Evolutionary conservation across 495 filamentous ascomycete species (phyloP).

Genomic region (Talaromyces nanjingensis): DNA sequence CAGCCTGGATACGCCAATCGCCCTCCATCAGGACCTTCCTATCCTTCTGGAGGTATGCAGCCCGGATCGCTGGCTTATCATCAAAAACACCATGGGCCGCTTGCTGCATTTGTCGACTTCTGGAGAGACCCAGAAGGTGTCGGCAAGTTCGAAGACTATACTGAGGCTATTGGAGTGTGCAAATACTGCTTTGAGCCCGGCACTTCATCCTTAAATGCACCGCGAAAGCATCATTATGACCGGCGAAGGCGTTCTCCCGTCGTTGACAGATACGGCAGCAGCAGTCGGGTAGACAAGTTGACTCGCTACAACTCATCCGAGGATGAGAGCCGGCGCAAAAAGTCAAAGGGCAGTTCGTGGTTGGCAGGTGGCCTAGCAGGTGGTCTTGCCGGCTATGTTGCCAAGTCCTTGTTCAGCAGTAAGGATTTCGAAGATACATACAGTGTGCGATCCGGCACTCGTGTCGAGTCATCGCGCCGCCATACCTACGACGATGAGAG

Average conservation of each 20-base stretch:
- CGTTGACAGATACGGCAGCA: constrained; percentile 38
- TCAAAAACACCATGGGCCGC: constrained; percentile 44
- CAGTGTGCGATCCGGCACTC: constrained; percentile 44
- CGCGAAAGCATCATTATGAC: constrained; percentile 55
- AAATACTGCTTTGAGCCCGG: constrained; percentile 61
- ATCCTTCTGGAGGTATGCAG: constrained; percentile 9
- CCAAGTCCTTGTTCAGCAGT: constrained; percentile 45
- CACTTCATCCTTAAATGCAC: constrained; percentile 52
- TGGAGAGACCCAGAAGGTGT: constrained; percentile 64
- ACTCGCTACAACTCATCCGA: constrained; percentile 52
- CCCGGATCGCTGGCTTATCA: constrained; percentile 34
- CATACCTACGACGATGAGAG: constrained; percentile 31
- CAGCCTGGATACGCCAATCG: constrained; percentile 5
- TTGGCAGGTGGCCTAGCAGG: constrained; percentile 48
- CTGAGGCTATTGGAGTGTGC: constrained; percentile 64
- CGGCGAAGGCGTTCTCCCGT: constrained; percentile 29
- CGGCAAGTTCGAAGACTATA: constrained; percentile 65
- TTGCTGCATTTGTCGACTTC: constrained; percentile 53
- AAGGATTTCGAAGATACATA: constrained; percentile 56
- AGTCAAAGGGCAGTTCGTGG: constrained; percentile 38
- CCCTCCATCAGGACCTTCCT: constrained; percentile 15
- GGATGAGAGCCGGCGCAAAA: constrained; percentile 41
- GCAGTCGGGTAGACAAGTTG: constrained; percentile 47
- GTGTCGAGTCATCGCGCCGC: constrained; percentile 21
- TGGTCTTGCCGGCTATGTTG: constrained; percentile 47